phyloP scores from a whole-genome alignment of 192 early-diverging fungal species.

The Jimgerdemannia lactiflua region DNA sequence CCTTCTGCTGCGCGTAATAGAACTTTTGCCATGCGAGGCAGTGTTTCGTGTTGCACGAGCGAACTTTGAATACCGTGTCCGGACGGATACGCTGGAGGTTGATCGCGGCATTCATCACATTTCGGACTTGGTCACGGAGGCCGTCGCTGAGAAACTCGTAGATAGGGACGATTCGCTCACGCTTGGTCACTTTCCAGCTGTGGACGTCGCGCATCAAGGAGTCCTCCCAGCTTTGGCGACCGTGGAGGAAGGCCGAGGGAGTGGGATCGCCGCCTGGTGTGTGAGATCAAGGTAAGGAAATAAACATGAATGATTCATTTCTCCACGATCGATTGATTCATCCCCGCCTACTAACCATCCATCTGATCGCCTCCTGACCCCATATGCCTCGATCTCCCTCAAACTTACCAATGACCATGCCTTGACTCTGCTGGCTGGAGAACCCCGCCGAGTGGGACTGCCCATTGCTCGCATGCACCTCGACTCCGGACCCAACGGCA shows the following conservation, averaged over 20 bases:
- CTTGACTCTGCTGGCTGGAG: not conserved
- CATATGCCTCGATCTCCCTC: not conserved
- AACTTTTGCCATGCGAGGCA: not conserved
- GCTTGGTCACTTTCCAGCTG: not conserved
- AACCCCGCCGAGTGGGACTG: not conserved
- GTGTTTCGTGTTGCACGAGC: not conserved
- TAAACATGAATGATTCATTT: not conserved
- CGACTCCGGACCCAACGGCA: not conserved
- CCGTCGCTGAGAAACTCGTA: not conserved
- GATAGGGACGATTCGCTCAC: not conserved
- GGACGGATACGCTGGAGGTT: not conserved
- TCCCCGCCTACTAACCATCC: too few relatives aligned
- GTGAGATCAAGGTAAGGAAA: not conserved
- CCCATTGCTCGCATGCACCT: not conserved
- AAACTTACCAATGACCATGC: not conserved
- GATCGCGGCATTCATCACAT: not conserved
- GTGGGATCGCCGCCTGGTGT: not conserved
- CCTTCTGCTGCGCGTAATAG: not conserved
- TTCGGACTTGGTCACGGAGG: not conserved
- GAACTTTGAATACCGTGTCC: not conserved
- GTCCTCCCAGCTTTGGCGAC: not conserved
- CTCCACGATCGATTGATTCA: not conserved
- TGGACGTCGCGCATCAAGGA: not conserved
- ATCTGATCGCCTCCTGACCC: not conserved
- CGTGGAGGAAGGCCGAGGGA: not conserved